These are phyloP conservation scores for Cryptococcus depauperatus DNA, from an alignment of 1,284 basidiomycete species.

Conservation along the genomic window DNA sequence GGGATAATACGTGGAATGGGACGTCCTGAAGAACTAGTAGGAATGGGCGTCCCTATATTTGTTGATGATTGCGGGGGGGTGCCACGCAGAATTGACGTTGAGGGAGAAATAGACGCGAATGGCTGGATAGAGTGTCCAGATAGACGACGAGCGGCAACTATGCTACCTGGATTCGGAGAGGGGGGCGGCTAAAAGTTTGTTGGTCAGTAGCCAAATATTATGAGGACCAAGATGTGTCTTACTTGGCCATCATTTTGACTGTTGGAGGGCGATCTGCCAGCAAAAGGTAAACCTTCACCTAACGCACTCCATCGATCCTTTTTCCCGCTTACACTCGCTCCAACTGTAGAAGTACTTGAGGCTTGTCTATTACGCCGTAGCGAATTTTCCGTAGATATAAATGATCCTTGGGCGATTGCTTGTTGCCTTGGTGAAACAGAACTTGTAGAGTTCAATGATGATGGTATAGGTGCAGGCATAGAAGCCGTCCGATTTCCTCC, in stretches of 20 bases:
- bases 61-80: constrained; percentile 15
- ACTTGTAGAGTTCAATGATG: constrained; percentile 7
- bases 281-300: constrained; percentile 40
- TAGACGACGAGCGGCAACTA: constrained; percentile 32
- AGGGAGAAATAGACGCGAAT: constrained; percentile 35
- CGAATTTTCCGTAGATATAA: constrained; percentile 11
- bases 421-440: constrained; percentile 28
- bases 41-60: constrained; percentile 6
- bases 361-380: constrained; percentile 1
- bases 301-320: constrained; percentile 31
- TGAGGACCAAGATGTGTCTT: neutral
- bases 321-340: constrained; percentile 8
- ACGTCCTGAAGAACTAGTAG: constrained; percentile 8
- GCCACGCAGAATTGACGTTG: constrained; percentile 31
- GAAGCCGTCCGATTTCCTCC: neutral
- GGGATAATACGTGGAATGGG: constrained; percentile 12
- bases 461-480: constrained; percentile 15
- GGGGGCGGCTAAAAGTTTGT: constrained; percentile 13
- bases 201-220: neutral
- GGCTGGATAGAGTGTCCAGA: constrained; percentile 41
- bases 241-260: constrained; percentile 13
- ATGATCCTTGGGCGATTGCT: constrained; percentile 18
- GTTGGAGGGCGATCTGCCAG: constrained; percentile 11
- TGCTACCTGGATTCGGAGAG: constrained; percentile 22
- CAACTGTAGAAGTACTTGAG: constrained; percentile 8